phyloP scores from a whole-genome alignment of 2,329 filamentous ascomycete species.

The Lachnum nothofagi region DNA sequence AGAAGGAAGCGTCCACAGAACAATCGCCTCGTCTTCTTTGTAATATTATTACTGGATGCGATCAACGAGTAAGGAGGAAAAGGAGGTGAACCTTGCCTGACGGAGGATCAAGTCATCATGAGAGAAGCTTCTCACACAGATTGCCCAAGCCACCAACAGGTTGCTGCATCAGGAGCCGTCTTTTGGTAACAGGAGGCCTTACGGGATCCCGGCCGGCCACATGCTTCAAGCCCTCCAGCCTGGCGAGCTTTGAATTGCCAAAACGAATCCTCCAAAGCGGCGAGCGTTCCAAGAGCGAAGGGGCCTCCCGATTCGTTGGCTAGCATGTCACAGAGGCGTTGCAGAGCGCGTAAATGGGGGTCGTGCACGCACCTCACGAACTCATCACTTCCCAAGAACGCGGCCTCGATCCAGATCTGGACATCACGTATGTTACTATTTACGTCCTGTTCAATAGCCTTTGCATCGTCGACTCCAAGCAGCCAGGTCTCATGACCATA shows the following conservation, averaged over 20 bases:
- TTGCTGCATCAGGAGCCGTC: background rate
- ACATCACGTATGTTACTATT: too few relatives aligned
- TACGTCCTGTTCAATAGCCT: too few relatives aligned
- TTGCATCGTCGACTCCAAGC: too few relatives aligned
- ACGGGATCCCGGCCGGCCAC: constrained; percentile 7
- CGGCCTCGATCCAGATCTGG: background rate
- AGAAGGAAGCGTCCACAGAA: too few relatives aligned
- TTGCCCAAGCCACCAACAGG: constrained; percentile 2
- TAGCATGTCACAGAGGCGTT: constrained; percentile 25
- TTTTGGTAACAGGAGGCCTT: background rate
- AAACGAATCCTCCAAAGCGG: constrained; percentile 21
- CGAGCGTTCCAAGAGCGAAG: constrained; percentile 28
- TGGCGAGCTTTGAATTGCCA: constrained; percentile 1
- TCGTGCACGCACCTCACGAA: background rate
- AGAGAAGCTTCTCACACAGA: background rate
- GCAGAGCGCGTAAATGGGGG: constrained; percentile 26
- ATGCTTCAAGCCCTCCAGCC: constrained; percentile 3
- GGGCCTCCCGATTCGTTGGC: constrained; percentile 22
- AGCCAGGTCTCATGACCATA: too few relatives aligned
- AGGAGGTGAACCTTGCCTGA: background rate
- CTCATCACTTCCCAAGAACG: background rate
- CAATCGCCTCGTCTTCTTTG: too few relatives aligned
- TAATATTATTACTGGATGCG: background rate
- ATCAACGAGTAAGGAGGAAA: background rate
- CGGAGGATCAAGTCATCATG: background rate